Conservation (phyloP, 768 basidiomycete species). For the Amanita thiersii region DNA sequence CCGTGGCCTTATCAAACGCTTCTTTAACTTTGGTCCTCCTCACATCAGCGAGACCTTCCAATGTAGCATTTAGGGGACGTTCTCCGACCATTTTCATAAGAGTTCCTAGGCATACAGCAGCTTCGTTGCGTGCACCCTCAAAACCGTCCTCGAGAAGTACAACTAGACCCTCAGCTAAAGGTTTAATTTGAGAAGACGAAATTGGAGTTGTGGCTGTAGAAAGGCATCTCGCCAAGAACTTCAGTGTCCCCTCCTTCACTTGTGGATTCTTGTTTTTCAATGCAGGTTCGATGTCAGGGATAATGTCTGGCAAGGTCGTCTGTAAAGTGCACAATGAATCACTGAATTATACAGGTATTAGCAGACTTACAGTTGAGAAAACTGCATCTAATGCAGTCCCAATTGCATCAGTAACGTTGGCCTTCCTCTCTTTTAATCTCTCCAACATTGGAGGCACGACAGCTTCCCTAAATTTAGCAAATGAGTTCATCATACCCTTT, state of each 20-base stretch:
- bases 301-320: conserved; percentile 73
- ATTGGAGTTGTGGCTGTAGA: conserved; percentile 63
- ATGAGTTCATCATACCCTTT: conserved; percentile 67
- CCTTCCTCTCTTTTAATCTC: conserved; percentile 90
- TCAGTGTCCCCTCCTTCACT: conserved; percentile 88
- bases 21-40: conserved; percentile 92
- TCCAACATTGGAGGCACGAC: conserved; percentile 78
- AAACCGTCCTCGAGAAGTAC: conserved; percentile 78
- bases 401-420: conserved; percentile 82
- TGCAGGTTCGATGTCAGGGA: conserved; percentile 72
- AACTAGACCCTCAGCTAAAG: conserved; percentile 69
- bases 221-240: conserved; percentile 78
- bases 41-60: conserved; percentile 82
- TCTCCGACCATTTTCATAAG: conserved; percentile 98
- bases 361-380: conserved; percentile 61
- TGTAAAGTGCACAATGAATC: conserved; percentile 25
- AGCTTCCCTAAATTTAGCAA: conserved; percentile 64
- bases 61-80: conserved; percentile 75
- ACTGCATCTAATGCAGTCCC: conserved; percentile 85
- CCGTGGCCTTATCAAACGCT: conserved; percentile 84
- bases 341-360: conserved; percentile 9
- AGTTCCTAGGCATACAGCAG: conserved; percentile 81
- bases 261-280: conserved; percentile 92
- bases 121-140: conserved; percentile 84
- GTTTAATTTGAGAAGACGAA: conserved; percentile 69